Evolutionary conservation across 257 asterid genomes (phyloP), one percentile per base, ranked within the genome.

Genomic region (Euphrasia confusa): DNA sequence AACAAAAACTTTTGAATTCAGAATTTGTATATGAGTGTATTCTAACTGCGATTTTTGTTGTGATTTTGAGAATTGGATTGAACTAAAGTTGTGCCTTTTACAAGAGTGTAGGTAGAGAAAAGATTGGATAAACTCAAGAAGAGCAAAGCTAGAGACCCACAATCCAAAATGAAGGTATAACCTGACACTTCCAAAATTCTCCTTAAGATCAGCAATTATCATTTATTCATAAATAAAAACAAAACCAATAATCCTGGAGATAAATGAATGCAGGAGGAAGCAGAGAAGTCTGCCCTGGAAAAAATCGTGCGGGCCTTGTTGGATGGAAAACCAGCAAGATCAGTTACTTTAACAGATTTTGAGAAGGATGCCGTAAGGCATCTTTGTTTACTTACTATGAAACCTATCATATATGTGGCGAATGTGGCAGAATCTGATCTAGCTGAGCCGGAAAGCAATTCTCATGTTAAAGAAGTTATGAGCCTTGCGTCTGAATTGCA

Each of bases 251-350:
- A 40, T 72, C 66, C 56, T 63, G 71, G 35, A 48, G 28, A 14
- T 33, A 14, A 65, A 10, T 28, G 61, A 39, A 71, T 75, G 74
- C 79, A 91, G 98, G 98, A 91, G 76, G 98, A 86, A 83, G 91
- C 97, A 68, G 99, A 93, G 78, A 93, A 79, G 72, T 80, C 91
- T 72, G 99, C 91, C 14, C 79, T 92, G 74, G 97, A 80, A 65
- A 84, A 70, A 72, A 89, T 92, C 68, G 83, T 62, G 68, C 74
- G 61, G 70, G 94, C 93, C 54, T 80, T 92, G 68, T 11, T 89
- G 95, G 95, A 81, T 61, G 99, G 99, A 79, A 92, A 83, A 78
- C 97, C 97, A 53, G 97, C 99, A 68, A 77, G 99, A 76, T 79
- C 99, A 60, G 95, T 86, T 54, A 48, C 95, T 60, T 80, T 92